These are phyloP conservation scores for Pilobolus umbonatus DNA, from an alignment of 192 early-diverging fungal species.

Conservation along the genomic window DNA sequence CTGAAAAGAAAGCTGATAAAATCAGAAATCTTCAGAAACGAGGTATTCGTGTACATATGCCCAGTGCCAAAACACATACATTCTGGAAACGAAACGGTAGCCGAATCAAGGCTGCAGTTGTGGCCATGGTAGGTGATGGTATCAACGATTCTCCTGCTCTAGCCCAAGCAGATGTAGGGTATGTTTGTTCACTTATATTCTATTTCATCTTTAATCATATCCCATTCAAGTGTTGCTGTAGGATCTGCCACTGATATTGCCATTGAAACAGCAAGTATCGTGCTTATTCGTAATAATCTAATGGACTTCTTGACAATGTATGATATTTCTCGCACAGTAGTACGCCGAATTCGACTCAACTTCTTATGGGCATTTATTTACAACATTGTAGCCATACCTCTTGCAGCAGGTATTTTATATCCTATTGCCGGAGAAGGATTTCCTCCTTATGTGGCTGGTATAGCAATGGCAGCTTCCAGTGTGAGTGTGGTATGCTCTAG, in stretches of 20 bases:
- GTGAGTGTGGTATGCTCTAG: constrained; percentile 82
- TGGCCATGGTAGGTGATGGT: constrained; percentile 94
- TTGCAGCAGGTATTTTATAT: constrained; percentile 83
- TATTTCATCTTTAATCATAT: background rate
- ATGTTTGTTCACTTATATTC: constrained; percentile 4
- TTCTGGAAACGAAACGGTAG: constrained; percentile 13
- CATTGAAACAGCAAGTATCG: constrained; percentile 82
- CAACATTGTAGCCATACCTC: constrained; percentile 82
- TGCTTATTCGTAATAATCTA: constrained; percentile 76
- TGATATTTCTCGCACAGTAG: constrained; percentile 68
- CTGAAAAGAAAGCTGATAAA: constrained; percentile 65
- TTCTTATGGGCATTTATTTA: constrained; percentile 89
- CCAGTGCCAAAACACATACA: background rate
- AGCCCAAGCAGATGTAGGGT: constrained; percentile 79
- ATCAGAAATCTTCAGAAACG: constrained; percentile 52
- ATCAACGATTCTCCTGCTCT: constrained; percentile 94
- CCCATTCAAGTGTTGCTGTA: constrained; percentile 63
- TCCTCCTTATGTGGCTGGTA: constrained; percentile 76
- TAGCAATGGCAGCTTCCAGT: constrained; percentile 86
- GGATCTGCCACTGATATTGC: constrained; percentile 88
- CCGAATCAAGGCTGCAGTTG: constrained; percentile 38
- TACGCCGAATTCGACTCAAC: constrained; percentile 79
- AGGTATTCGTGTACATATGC: constrained; percentile 8
- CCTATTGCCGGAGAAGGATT: constrained; percentile 51
- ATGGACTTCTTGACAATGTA: constrained; percentile 74